Evolutionary conservation across 1,139 yeast genomes (phyloP), one percentile per base, ranked within the genome.

Genomic region (Hansenula lynferdii): DNA sequence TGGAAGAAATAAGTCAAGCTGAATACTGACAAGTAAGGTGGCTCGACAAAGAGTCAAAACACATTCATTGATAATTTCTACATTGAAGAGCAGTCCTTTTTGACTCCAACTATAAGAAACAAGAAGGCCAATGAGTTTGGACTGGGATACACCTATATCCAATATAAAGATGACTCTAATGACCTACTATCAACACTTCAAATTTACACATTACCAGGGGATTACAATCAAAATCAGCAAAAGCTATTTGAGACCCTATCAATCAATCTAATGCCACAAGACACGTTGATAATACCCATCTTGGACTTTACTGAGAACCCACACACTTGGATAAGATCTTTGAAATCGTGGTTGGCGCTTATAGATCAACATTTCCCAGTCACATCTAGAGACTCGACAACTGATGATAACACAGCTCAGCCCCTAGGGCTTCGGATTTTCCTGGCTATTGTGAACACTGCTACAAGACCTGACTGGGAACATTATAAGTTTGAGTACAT

Each of bases 121-220:
- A 30, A 34, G 1, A 43, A 51, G 6, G 57, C 63, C 1, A 57
- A 57, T 32, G 50, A 49, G 4, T 52, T 58, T 40, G 57, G 60
- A 4, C 37, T 64, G 19, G 69, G 68, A 1, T 67, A 64, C 40
- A 52, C 64, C 1, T 65, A 44, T 42, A 45, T 64, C 8, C 61
- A 62, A 33, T 57, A 53, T 40, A 47, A 44, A 16, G 65, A 62
- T 28, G 45, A 47, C 5, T 60, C 60, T n/a, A 55, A 57, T 14
- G 60, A 57, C 26, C 34, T 45, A 11, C 37, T 62, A 16, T 49
- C 64, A 4, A 60, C 61, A 14, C 38, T 63, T 5, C 59, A 62
- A 33, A 42, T 63, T 2, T 63, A 61, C 42, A 57, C 64, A 3
- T 28, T 62, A 19, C 38, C 51, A n/a, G 41, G 56, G 34, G 36